Base-by-base conservation (phyloP, 305 asterid species). In the Stenogyne calaminthoides region DNA sequence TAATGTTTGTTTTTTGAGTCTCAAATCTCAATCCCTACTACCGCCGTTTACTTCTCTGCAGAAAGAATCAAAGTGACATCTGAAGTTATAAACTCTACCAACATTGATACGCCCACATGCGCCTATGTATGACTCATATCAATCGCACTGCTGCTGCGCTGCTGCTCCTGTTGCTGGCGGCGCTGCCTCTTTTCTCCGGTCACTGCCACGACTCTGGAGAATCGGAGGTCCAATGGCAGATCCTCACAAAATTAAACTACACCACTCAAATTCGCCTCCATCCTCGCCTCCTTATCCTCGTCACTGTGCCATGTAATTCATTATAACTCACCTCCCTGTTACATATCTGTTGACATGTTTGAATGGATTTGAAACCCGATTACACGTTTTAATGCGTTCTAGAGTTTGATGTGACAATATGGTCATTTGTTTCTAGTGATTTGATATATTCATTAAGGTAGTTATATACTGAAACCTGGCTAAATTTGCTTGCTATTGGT, bases 291-390 rank as follows among this genome's bases (percentile, higher is more conserved):
- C 88, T 93, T 70, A 89, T 93, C 76, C 76, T 93, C 64, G 88
- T 93, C 71, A 89, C 97, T 36, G 85, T 91, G 52, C 98, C 98
- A 69, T 93, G 97, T 93, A 91, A 87, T 76, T 65, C 44, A 49
- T 37, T 12, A 7, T 47, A 1, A 61, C 47, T 60, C 61, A 22
- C 55, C 34, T 75, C 5, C 29, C 5, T 64, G 11, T 67, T 52
- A 18, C 69, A 52, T 34, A 69, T 71, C 42, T 69, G 5, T 22
- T 64, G 63, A 37, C 59, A 19, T 56, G 76, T 49, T 67, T 59
- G 51, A 56, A 55, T 71, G 59, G 20, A 36, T 76, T 69, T 55
- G 19, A 52, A 72, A 42, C 69, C 34, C 57, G 18, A 70, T 42
- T 42, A 42, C 9, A 58, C 32, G 11, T 63, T 63, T 15, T 36